Conservation (phyloP, 2,329 filamentous ascomycete species). For the Colletotrichum orbiculare region DNA sequence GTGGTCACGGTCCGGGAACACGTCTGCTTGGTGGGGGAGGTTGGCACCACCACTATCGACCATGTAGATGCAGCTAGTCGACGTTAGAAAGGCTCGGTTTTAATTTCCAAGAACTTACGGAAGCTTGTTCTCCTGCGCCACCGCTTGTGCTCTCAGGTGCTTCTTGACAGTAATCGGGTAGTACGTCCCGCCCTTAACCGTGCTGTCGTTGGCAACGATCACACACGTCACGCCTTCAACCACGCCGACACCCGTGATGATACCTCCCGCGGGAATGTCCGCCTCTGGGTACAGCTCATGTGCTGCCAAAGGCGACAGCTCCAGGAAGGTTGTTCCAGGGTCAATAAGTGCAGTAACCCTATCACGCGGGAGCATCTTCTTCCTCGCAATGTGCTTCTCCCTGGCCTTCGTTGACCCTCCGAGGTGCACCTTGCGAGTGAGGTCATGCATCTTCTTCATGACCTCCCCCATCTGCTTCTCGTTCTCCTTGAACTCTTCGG, state of each 20-base stretch:
- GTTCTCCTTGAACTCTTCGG: conserved; percentile 85
- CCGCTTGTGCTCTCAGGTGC: conserved; percentile 90
- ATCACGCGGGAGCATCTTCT: conserved; percentile 95
- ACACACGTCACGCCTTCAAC: conserved; percentile 93
- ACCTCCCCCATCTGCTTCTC: conserved; percentile 79
- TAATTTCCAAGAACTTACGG: conserved; percentile 60
- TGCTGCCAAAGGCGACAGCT: conserved; percentile 92
- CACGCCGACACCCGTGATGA: conserved; percentile 91
- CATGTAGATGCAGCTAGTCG: conserved; percentile 83
- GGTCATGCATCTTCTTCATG: conserved; percentile 72
- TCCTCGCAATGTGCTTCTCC: conserved; percentile 86
- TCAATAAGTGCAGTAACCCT: conserved; percentile 89
- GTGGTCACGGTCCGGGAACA: conserved; percentile 94
- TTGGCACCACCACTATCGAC: conserved; percentile 97
- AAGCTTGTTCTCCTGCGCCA: conserved; percentile 86
- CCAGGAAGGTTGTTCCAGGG: conserved; percentile 88
- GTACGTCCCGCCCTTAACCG: conserved; percentile 97
- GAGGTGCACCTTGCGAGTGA: conserved; percentile 77
- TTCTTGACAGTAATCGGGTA: conserved; percentile 98
- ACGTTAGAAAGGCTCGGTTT: neutral
- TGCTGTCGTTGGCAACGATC: conserved; percentile 95
- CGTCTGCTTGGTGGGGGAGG: conserved; percentile 92
- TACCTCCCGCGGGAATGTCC: conserved; percentile 88
- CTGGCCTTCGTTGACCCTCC: conserved; percentile 86
- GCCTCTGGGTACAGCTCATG: conserved; percentile 87